Conservation (phyloP, 1,139 yeast genomes). For the Candida freyschussii region DNA sequence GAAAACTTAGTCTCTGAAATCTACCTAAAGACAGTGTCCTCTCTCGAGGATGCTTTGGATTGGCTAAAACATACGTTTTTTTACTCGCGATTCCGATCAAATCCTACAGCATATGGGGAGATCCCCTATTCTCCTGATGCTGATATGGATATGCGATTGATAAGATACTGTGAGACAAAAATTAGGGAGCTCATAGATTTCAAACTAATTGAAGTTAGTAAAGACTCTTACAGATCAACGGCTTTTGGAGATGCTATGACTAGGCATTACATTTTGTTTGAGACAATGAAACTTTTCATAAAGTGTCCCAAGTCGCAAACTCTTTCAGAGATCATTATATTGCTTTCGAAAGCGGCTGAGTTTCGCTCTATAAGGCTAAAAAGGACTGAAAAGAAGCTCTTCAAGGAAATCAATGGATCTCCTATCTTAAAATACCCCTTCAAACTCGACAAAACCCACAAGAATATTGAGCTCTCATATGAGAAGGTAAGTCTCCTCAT, state of each 20-base stretch:
- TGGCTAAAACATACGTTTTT: slow-evolving; percentile 53
- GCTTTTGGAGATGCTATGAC: slow-evolving; percentile 43
- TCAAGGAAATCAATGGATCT: slow-evolving; percentile 36
- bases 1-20: slow-evolving; percentile 50
- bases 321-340: slow-evolving; percentile 26
- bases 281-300: slow-evolving; percentile 37
- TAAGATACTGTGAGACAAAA: slow-evolving; percentile 30
- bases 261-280: slow-evolving; percentile 39
- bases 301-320: slow-evolving; percentile 15
- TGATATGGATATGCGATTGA: slow-evolving; percentile 28
- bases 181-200: slow-evolving; percentile 29
- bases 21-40: slow-evolving; percentile 37
- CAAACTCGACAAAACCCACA: slow-evolving; percentile 17
- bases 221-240: slow-evolving; percentile 28
- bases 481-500: slow-evolving; percentile 37
- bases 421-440: slow-evolving; percentile 31
- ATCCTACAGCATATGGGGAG: slow-evolving; percentile 36
- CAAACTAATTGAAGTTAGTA: slow-evolving; percentile 26
- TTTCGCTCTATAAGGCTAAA: slow-evolving; percentile 36
- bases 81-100: slow-evolving; percentile 38
- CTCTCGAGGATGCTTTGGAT: slow-evolving; percentile 36
- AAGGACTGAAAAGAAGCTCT: slow-evolving; percentile 40
- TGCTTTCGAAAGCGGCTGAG: slow-evolving; percentile 36
- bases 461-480: slow-evolving; percentile 20
- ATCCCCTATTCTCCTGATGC: slow-evolving; percentile 18